Base-by-base conservation (phyloP, 176 grass and related monocot species). In the Cocos nucifera region DNA sequence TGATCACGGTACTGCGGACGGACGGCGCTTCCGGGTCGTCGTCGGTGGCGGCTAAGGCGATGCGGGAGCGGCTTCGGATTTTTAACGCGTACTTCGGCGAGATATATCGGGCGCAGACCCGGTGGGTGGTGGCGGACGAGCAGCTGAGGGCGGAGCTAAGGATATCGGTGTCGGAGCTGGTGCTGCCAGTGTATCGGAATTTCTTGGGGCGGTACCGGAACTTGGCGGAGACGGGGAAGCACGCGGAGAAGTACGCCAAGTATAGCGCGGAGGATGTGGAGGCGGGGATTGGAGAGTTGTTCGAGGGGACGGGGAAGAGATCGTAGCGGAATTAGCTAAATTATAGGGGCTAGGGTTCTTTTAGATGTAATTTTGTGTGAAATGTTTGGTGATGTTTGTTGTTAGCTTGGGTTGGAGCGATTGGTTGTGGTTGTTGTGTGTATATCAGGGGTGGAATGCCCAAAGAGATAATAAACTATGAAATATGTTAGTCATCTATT, bases 21-120 rank as follows among this genome's bases (percentile, higher is more conserved):
- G 72, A 66, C 20, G 54, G 21, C 35, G 35, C 35, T 14, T 12
- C 35, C 17, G 64, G 56, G 54, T 48, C 66, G 24, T 26, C 2
- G 10, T 44, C n/a, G 6, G 51, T 29, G 56, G 75, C 72, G 58
- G 48, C 39, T n/a, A 75, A 64, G 69, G 62, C 58, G n/a, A 19
- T 75, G n/a, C 50, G 62, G 53, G 61, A 75, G 50, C 78, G 66
- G 61, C 66, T 84, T 50, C 62, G 44, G 56, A 39, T 19, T 57
- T 84, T 84, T 71, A 73, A 71, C 30, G 60, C 57, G 22, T 75
- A 79, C 57, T 53, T 79, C 30, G 61, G 79, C 22, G 81, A 76
- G 1, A 57, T 84, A 62, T 75, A 29, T 50, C 66, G 69, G 61
- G 66, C 69, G 61, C 81, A 79, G 65, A 74, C 70, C 28, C 26